These are phyloP conservation scores for Fistulinella prunicolor DNA, from an alignment of 768 basidiomycete genomes.

Conservation along the genomic window DNA sequence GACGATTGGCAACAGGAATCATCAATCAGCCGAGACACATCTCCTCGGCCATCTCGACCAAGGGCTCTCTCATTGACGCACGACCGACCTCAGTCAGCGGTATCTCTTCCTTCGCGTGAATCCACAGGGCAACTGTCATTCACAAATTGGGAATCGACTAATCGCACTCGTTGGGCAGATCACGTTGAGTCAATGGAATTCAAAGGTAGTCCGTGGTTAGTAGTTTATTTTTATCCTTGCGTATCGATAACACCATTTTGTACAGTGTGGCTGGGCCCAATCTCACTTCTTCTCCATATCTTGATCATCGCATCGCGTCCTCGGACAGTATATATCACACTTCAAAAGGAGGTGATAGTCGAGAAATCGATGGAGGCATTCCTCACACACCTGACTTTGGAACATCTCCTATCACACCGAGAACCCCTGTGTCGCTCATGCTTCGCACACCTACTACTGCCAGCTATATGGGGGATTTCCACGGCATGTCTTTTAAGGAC, in stretches of 20 bases:
- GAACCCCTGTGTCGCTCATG: conserved; percentile 46
- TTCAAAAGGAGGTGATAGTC: conserved; percentile 25
- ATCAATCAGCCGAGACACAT: not conserved
- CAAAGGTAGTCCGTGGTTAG: conserved; percentile 16
- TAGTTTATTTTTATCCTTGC: not conserved
- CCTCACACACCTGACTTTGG: conserved; percentile 45
- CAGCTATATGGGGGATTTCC: conserved; percentile 35
- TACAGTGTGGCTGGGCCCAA: conserved; percentile 13
- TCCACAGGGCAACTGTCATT: conserved; percentile 29
- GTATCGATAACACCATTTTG: conserved; percentile 5
- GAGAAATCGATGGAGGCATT: conserved; percentile 37
- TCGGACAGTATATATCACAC: conserved; percentile 17
- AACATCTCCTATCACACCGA: conserved; percentile 49
- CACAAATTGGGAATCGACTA: conserved; percentile 25
- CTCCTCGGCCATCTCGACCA: conserved; percentile 19
- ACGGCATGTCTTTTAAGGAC: conserved; percentile 25
- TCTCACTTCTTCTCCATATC: conserved; percentile 12
- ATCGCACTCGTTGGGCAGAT: conserved; percentile 21
- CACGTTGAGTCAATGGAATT: conserved; percentile 13
- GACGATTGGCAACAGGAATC: conserved; percentile 16
- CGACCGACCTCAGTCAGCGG: conserved; percentile 15
- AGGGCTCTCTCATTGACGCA: conserved; percentile 32
- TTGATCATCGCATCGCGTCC: conserved; percentile 11
- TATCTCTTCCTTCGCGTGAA: conserved; percentile 23
- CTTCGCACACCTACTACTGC: conserved; percentile 48